Evolutionary conservation across 306 rosid genomes (phyloP).

Genomic region (Trichosanthes cucumerina): DNA sequence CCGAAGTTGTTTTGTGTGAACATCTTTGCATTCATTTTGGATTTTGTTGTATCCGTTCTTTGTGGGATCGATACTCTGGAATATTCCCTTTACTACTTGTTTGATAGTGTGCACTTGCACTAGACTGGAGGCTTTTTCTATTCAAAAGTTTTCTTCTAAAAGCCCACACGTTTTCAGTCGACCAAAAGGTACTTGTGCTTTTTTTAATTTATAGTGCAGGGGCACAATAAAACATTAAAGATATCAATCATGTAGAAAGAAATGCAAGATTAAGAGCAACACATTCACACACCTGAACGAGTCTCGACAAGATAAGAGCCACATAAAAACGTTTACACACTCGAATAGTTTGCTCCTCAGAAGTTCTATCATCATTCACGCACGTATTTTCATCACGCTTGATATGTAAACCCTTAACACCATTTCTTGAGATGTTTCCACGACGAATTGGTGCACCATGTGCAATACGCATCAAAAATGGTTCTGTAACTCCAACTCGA

Average conservation of each 20-base stretch:
- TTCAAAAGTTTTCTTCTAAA: too few species aligned
- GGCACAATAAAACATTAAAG: neutral
- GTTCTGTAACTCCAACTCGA: conserved; percentile 90
- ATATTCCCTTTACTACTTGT: too few species aligned
- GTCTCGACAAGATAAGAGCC: conserved; percentile 84
- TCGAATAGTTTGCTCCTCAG: conserved; percentile 68
- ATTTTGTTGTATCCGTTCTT: too few species aligned
- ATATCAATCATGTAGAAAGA: conserved; percentile 9
- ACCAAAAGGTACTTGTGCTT: neutral
- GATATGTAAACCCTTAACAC: conserved; percentile 26
- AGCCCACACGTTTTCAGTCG: too few species aligned
- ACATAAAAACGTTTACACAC: conserved; percentile 90
- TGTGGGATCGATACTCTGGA: too few species aligned
- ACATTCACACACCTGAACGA: conserved; percentile 61
- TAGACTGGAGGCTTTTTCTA: too few species aligned
- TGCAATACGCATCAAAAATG: conserved; percentile 89
- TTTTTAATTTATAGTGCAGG: neutral
- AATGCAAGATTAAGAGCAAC: neutral
- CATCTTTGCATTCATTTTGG: too few species aligned
- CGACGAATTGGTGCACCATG: conserved; percentile 76
- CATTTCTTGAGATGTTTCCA: conserved; percentile 42
- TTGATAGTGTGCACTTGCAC: too few species aligned
- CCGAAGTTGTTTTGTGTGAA: too few species aligned
- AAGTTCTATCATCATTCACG: conserved; percentile 23
- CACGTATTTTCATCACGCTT: conserved; percentile 33